Evolutionary conservation across 2,329 filamentous ascomycete genomes (phyloP), one percentile per base, ranked within the genome.

Genomic region (Rhynchosporium graminicola): DNA sequence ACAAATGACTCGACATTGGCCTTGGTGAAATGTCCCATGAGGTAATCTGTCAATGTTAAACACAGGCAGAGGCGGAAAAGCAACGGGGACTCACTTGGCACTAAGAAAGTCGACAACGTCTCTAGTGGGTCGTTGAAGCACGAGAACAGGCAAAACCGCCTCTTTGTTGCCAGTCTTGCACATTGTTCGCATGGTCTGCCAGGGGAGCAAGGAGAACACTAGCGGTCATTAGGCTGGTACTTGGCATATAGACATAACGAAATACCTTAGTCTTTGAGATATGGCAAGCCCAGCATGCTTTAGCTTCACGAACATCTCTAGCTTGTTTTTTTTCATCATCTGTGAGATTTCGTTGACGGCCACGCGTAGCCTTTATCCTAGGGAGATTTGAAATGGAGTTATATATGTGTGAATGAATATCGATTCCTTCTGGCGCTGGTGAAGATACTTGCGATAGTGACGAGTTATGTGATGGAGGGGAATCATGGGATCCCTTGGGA

Each of bases 121-220:
- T 74, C 72, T 9, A 74, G 65, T 33, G 71, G 70, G 52, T 74
- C 71, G 62, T 74, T 74, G 51, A 73, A 74, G 55, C 72, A 74
- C 50, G 68, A 60, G 51, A 74, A 66, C 15, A 69, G 66, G 60
- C 71, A 74, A 59, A 72, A 74, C 36, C 72, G 65, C 47, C 72
- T 69, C 65, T 73, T 73, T 26, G 68, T 70, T 38, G 64, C 64
- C 2, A 74, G 63, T 46, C 71, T 66, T 4, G 67, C 67, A 57
- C 72, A 74, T 52, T 74, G 70, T 54, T 71, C 69, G 52, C 72
- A 74, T 15, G 72, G 71, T 5, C 64, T 71, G 12, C 72, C 71
- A 36, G 68, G 64, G 10, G 70, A 72, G 54, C 71, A 74, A 20
- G 72, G 72, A 47, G 72, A 74, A 51, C 71, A 74, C 67, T 72